These are phyloP conservation scores for Pterulicium gracile DNA, from an alignment of 1,284 basidiomycete genomes.

Conservation along the genomic window DNA sequence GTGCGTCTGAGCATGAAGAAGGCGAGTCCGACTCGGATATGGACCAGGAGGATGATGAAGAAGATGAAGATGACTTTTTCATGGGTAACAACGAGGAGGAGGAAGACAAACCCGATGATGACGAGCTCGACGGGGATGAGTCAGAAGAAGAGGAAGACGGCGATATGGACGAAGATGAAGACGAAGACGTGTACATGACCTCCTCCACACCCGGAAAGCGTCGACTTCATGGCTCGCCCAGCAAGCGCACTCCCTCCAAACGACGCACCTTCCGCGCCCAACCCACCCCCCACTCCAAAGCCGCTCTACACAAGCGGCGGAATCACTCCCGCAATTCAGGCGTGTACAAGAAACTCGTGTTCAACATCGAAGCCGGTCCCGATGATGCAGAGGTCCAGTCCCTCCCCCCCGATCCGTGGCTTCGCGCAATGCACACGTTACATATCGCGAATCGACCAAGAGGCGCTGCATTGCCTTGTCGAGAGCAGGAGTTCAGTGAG, in stretches of 20 bases:
- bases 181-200: constrained; percentile 9
- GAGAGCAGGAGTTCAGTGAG: constrained; percentile 79
- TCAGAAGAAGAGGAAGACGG: constrained; percentile 8
- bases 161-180: constrained; percentile 13
- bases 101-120: constrained; percentile 6
- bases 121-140: constrained; percentile 14
- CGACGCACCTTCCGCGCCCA: constrained; percentile 19
- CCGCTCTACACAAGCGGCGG: constrained; percentile 33
- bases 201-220: constrained; percentile 14
- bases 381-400: constrained; percentile 27
- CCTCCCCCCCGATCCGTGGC: constrained; percentile 66
- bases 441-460: constrained; percentile 87
- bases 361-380: constrained; percentile 20
- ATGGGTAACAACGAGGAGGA: neutral
- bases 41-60: neutral
- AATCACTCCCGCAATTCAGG: constrained; percentile 21
- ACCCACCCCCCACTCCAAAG: constrained; percentile 62
- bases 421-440: constrained; percentile 78
- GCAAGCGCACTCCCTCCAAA: neutral
- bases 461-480: constrained; percentile 73
- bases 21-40: neutral
- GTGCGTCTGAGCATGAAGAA: neutral
- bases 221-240: neutral
- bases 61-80: neutral
- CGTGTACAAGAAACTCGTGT: constrained; percentile 16